These are phyloP conservation scores for Neodidymelliopsis sp. DNA, from an alignment of 2,329 filamentous ascomycete genomes.

Conservation along the genomic window DNA sequence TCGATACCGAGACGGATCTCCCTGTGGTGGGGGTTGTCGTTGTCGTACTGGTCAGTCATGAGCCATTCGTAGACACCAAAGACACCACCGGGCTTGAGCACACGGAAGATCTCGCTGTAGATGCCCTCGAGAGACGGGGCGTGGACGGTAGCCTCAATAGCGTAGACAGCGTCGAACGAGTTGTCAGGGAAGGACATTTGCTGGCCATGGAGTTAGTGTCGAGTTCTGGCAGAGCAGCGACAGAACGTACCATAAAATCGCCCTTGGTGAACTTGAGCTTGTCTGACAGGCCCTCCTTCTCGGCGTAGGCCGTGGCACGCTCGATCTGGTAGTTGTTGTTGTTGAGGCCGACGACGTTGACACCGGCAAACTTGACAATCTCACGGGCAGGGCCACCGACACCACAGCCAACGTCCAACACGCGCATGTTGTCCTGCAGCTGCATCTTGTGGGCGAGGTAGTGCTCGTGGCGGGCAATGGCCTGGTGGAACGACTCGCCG, in stretches of 20 bases:
- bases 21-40: slow-evolving; percentile 83
- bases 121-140: slow-evolving; percentile 89
- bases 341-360: slow-evolving; percentile 90
- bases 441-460: slow-evolving; percentile 92
- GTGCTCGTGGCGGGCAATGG: slow-evolving; percentile 96
- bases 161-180: slow-evolving; percentile 93
- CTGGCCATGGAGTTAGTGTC: slow-evolving; percentile 49
- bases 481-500: slow-evolving; percentile 87
- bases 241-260: slow-evolving; percentile 79
- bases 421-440: slow-evolving; percentile 84
- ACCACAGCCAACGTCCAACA: slow-evolving; percentile 96
- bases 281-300: slow-evolving; percentile 78
- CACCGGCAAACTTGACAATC: slow-evolving; percentile 94
- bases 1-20: slow-evolving; percentile 94
- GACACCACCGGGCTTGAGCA: slow-evolving; percentile 92
- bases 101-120: slow-evolving; percentile 92
- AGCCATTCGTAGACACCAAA: slow-evolving; percentile 99
- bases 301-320: slow-evolving; percentile 84
- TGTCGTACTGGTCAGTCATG: slow-evolving; percentile 96
- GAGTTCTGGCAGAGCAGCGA: background rate
- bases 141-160: slow-evolving; percentile 96
- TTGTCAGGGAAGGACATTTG: slow-evolving; percentile 96
- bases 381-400: slow-evolving; percentile 94
- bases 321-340: slow-evolving; percentile 99
- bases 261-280: slow-evolving; percentile 91